Percentiles rank a stretch among this genome's conserved stretches.
Conservation (phyloP, 2,329 filamentous ascomycete species). For the Lachnellula hyalina region DNA sequence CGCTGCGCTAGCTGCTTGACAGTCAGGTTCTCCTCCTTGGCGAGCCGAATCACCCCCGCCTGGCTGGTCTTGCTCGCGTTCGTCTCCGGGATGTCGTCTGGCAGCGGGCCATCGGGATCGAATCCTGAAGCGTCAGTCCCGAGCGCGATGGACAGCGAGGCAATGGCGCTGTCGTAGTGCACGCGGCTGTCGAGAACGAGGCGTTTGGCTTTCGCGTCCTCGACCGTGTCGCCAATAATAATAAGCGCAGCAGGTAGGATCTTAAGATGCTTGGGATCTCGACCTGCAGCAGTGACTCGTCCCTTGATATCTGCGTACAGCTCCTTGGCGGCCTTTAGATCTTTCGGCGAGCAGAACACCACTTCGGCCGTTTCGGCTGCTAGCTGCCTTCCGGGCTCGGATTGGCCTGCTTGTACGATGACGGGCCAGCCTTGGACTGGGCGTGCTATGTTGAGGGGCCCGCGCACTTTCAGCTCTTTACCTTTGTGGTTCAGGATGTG, state of each 20-base stretch:
- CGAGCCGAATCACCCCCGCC: slow-evolving; percentile 40
- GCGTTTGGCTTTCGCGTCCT: slow-evolving; percentile 45
- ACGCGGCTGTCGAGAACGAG: slow-evolving; percentile 46
- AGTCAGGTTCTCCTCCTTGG: slow-evolving; percentile 40
- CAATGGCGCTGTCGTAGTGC: slow-evolving; percentile 49
- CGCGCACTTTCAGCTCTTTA: slow-evolving; percentile 56
- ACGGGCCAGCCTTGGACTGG: slow-evolving; percentile 63
- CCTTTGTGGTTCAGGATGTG: slow-evolving; percentile 60
- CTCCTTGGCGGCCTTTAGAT: slow-evolving; percentile 41
- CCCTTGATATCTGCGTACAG: slow-evolving; percentile 49
- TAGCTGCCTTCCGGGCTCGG: slow-evolving; percentile 58
- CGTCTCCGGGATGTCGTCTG: slow-evolving; percentile 45
- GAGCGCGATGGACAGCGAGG: slow-evolving; percentile 44
- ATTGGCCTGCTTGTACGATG: slow-evolving; percentile 64
- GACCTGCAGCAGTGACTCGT: slow-evolving; percentile 39
- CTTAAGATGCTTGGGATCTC: slow-evolving; percentile 42
- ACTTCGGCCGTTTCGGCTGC: slow-evolving; percentile 65
- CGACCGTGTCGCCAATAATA: slow-evolving; percentile 43
- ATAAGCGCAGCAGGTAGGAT: slow-evolving; percentile 48
- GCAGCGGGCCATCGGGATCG: slow-evolving; percentile 45
- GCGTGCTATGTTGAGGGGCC: slow-evolving; percentile 59
- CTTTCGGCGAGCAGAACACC: slow-evolving; percentile 44
- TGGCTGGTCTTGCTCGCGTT: slow-evolving; percentile 48
- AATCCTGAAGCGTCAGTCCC: slow-evolving; percentile 43
- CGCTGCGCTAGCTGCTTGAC: slow-evolving; percentile 47